phyloP scores from a whole-genome alignment of 768 basidiomycete genomes.

The Leccinum pellstonianum region DNA sequence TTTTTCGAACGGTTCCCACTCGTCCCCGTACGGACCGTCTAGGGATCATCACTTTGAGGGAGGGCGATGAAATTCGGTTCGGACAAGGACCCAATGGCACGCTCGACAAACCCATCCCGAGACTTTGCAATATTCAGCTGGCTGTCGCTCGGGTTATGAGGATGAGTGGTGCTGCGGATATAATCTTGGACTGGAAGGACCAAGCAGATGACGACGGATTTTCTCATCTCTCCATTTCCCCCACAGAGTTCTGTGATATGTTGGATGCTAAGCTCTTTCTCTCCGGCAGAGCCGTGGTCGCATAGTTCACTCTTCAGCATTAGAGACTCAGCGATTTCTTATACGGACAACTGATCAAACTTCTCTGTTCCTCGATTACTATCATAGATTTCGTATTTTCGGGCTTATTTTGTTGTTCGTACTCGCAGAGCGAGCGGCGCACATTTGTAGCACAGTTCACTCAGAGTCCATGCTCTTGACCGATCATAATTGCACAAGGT shows the following conservation, averaged over 20 bases:
- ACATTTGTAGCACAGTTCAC: constrained; percentile 29
- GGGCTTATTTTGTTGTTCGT: no score
- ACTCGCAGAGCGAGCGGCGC: no score
- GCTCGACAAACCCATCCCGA: not conserved
- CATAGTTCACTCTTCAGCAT: no score
- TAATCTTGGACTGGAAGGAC: constrained; percentile 3
- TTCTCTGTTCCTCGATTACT: no score
- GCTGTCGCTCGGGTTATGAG: constrained; percentile 6
- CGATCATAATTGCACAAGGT: constrained; percentile 39
- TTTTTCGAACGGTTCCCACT: not conserved
- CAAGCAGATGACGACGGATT: not conserved
- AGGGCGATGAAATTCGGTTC: constrained; percentile 6
- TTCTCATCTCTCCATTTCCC: no score
- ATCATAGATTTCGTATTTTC: no score
- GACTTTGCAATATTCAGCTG: constrained; percentile 1
- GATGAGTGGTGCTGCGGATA: constrained; percentile 13
- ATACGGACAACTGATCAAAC: no score
- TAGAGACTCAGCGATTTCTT: no score
- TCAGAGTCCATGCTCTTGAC: constrained; percentile 37
- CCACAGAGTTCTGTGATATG: no score
- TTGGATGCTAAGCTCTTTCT: no score
- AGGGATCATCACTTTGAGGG: not conserved
- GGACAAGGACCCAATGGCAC: constrained; percentile 3
- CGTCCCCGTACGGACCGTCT: not conserved
- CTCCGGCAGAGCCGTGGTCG: no score